These are phyloP conservation scores for Suhomyces terraborum DNA, from an alignment of 1,139 yeast species.

Conservation along the genomic window DNA sequence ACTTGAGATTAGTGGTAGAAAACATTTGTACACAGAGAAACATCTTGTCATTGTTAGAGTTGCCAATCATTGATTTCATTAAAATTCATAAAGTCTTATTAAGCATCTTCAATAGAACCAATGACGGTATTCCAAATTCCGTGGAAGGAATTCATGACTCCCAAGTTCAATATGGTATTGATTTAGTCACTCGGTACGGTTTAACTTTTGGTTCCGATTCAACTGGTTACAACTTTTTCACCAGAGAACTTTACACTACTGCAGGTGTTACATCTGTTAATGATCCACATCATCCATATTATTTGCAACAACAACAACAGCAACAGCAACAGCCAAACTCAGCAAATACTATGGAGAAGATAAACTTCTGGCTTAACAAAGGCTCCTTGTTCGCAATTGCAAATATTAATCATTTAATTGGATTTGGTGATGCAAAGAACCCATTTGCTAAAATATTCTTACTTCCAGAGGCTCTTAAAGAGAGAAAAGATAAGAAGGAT, in stretches of 20 bases:
- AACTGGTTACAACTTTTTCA: constrained; percentile 65
- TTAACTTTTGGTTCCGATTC: constrained; percentile 69
- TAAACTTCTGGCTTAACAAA: constrained; percentile 75
- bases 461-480: constrained; percentile 69
- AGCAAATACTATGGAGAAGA: constrained; percentile 51
- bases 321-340: constrained; percentile 27
- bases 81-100: constrained; percentile 63
- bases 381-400: constrained; percentile 75
- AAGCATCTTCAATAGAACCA: constrained; percentile 39
- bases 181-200: constrained; percentile 68
- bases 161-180: constrained; percentile 56
- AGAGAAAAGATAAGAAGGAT: constrained; percentile 71
- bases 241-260: constrained; percentile 49
- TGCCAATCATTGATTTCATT: constrained; percentile 65
- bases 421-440: constrained; percentile 72
- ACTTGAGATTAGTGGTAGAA: constrained; percentile 72
- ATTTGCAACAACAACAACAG: constrained; percentile 29
- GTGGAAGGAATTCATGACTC: constrained; percentile 41
- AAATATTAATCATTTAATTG: constrained; percentile 70
- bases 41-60: constrained; percentile 56
- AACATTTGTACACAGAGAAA: constrained; percentile 74
- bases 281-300: constrained; percentile 39
- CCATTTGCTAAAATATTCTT: constrained; percentile 75
- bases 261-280: constrained; percentile 30
- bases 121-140: constrained; percentile 17